Evolutionary conservation across 1,139 yeast genomes (phyloP), one percentile per base, ranked within the genome.

Genomic region (Dujonia santamariae): DNA sequence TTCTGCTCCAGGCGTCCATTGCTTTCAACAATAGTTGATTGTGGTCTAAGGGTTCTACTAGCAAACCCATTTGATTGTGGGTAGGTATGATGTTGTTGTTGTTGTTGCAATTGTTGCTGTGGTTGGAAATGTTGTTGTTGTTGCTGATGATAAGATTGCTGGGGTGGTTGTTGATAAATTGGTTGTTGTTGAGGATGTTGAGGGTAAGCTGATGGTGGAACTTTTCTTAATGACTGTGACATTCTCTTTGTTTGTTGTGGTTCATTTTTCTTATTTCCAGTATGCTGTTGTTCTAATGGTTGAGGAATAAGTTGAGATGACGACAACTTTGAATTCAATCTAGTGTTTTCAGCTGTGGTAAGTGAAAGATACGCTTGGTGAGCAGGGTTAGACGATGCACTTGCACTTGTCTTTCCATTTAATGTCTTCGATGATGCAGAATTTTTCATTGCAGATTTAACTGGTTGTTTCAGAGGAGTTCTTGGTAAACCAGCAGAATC

Each of bases 261-360:
- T 30, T 24, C 28, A 26, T 32, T 25, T 25, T 34, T 19, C 37
- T 37, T 39, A 23, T 37, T 40, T 11, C 32, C 30, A 2, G 33
- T 16, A 15, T 32, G 41, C 19, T 19, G 37, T 19, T 21, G 39
- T 17, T 34, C 36, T 6, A 38, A 31, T 6, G 7, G 29, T 7
- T n/a, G 26, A 8, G 7, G 38, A 26, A 41, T 45, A 42, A 65
- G 53, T 32, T 62, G 63, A 3, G 67, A 54, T 0, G 73, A 51
- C 5, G 80, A 67, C 31, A 77, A 53, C 52, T 77, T 74, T 1
- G 88, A 82, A 54, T 83, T 83, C 38, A 81, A 50, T 40, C 88
- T 67, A 0, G 94, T 83, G 53, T 83, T 83, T 50, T 83, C 88
- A 1, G 90, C 88, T 0, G 94, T 83, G 1, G 88, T 72, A 36